These are phyloP conservation scores for Trichosporon inkin DNA, from an alignment of 1,284 basidiomycete species.

Conservation along the genomic window DNA sequence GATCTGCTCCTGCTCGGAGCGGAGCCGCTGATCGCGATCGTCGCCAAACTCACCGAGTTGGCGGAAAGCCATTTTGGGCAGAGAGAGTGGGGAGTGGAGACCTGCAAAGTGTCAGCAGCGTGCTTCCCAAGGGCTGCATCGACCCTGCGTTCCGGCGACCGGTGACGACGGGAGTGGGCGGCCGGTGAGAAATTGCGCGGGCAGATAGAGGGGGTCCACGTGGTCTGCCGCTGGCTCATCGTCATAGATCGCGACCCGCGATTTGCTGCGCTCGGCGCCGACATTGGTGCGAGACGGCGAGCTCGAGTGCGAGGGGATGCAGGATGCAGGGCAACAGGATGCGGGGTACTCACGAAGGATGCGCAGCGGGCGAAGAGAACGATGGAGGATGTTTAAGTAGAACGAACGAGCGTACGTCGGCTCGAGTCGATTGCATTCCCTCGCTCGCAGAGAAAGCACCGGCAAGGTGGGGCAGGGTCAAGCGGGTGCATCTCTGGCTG, in stretches of 20 bases:
- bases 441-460: not conserved
- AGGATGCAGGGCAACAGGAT: not conserved
- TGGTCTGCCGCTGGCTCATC: not conserved
- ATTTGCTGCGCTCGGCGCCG: not conserved
- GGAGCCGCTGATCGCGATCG: not conserved
- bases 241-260: not conserved
- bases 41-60: conserved; percentile 33
- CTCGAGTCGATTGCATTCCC: not conserved
- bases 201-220: not conserved
- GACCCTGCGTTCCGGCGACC: not conserved
- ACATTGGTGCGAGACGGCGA: not conserved
- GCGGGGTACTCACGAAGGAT: not conserved
- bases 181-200: not conserved
- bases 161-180: conserved; percentile 4
- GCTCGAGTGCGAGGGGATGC: conserved; percentile 1
- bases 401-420: not conserved
- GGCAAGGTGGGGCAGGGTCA: not conserved
- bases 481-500: no score
- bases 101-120: not conserved
- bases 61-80: conserved; percentile 38
- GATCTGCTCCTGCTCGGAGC: not conserved
- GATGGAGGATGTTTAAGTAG: not conserved
- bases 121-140: not conserved
- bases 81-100: conserved; percentile 4
- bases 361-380: not conserved